phyloP scores from a whole-genome alignment of 371 early-diverging fungal genomes.

The Spiromyces aspiralis region DNA sequence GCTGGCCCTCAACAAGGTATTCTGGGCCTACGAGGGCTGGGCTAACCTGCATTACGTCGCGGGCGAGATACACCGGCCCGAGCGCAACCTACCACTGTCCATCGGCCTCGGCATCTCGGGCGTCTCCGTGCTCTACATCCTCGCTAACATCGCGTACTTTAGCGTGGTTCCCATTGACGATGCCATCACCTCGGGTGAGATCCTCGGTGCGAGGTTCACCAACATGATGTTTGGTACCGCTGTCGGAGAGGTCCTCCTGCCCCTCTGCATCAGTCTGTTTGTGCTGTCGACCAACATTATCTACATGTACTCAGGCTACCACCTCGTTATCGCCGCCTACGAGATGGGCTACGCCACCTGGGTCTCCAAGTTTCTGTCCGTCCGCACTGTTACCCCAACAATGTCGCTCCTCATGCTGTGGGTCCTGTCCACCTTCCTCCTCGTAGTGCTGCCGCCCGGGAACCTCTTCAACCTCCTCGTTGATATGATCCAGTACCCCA shows the following conservation, averaged over 20 bases:
- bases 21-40: conserved; percentile 94
- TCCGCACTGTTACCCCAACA: neutral
- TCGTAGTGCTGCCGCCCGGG: conserved; percentile 33
- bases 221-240: conserved; percentile 27
- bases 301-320: neutral
- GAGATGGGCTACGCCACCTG: neutral
- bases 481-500: conserved; percentile 32
- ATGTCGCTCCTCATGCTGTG: conserved; percentile 3
- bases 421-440: conserved; percentile 21
- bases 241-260: conserved; percentile 26
- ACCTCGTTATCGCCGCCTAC: neutral
- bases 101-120: conserved; percentile 31
- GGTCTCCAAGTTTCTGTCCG: neutral
- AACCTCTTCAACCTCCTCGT: conserved; percentile 31
- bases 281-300: conserved; percentile 7
- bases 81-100: conserved; percentile 49
- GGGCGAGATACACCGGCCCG: conserved; percentile 78
- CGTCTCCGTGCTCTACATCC: conserved; percentile 59
- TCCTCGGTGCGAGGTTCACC: conserved; percentile 27
- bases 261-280: conserved; percentile 28
- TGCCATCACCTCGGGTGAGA: conserved; percentile 44
- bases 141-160: conserved; percentile 76
- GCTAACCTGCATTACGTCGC: conserved; percentile 77
- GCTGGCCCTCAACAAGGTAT: conserved; percentile 39
- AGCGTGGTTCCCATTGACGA: conserved; percentile 56